Evolutionary conservation across 495 filamentous ascomycete genomes (phyloP).

Genomic region (Paragyromitra xinjiangensis): DNA sequence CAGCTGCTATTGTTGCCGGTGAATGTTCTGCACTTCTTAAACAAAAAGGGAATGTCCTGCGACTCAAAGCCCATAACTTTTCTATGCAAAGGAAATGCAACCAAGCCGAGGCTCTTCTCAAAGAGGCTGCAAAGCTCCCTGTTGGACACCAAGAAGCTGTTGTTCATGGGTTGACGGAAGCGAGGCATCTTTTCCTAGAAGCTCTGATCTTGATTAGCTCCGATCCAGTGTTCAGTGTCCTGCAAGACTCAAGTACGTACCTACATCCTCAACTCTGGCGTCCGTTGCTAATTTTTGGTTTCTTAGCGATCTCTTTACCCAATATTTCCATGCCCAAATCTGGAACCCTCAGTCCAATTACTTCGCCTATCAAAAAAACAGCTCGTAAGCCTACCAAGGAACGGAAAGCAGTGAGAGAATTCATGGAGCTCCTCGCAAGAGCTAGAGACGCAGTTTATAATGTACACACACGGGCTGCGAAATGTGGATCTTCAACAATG

Average conservation of each 20-base stretch:
- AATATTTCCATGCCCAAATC: slow-evolving; percentile 48
- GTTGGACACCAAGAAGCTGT: slow-evolving; percentile 61
- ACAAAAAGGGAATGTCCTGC: slow-evolving; percentile 69
- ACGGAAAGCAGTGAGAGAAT: slow-evolving; percentile 59
- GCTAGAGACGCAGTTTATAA: slow-evolving; percentile 69
- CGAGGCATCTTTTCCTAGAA: slow-evolving; percentile 67
- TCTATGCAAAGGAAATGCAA: slow-evolving; percentile 67
- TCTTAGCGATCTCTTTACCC: slow-evolving; percentile 55
- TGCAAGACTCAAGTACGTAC: slow-evolving; percentile 91
- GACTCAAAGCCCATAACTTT: slow-evolving; percentile 69
- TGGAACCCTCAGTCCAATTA: slow-evolving; percentile 9
- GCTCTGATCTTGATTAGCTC: slow-evolving; percentile 73
- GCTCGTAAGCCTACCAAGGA: slow-evolving; percentile 53
- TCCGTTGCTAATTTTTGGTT: slow-evolving; percentile 13
- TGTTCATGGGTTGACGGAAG: slow-evolving; percentile 66
- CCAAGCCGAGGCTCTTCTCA: slow-evolving; percentile 64
- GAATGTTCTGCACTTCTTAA: slow-evolving; percentile 68
- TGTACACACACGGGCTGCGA: slow-evolving; percentile 65
- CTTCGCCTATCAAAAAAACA: slow-evolving; percentile 51
- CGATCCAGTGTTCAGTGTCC: slow-evolving; percentile 85
- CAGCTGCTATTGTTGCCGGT: slow-evolving; percentile 54
- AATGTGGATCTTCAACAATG: slow-evolving; percentile 63
- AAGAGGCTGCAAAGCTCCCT: slow-evolving; percentile 61
- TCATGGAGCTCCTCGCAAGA: slow-evolving; percentile 67
- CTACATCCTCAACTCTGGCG: slow-evolving; percentile 57